A percentile compares a stretch with the other conserved stretches of the same genome.
Evolutionary conservation across 2,329 filamentous ascomycete genomes (phyloP).

Genomic region (Cytospora piceae): DNA sequence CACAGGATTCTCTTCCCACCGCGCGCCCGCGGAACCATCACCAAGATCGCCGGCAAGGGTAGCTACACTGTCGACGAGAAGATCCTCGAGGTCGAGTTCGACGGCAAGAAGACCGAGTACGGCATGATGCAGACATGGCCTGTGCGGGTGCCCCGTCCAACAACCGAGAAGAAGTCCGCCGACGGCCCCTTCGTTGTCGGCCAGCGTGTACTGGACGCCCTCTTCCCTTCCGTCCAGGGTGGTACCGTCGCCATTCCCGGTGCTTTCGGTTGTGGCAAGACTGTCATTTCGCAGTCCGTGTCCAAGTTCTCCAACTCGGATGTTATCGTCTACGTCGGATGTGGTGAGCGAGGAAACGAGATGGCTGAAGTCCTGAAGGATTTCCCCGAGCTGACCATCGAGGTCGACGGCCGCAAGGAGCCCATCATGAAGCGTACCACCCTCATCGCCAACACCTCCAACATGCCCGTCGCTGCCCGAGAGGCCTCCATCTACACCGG

Average conservation of each 20-base stretch:
- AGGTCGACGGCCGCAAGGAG: conserved; percentile 91
- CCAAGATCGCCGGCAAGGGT: conserved; percentile 84
- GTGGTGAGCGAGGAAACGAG: conserved; percentile 94
- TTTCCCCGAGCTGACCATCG: conserved; percentile 96
- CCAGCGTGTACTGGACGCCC: conserved; percentile 91
- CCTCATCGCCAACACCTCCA: conserved; percentile 97
- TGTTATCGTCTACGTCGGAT: conserved; percentile 96
- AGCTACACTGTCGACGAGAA: conserved; percentile 94
- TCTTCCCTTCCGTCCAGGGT: conserved; percentile 95
- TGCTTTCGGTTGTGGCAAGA: conserved; percentile 98
- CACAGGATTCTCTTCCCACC: conserved; percentile 94
- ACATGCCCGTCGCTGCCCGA: conserved; percentile 98
- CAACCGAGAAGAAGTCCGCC: conserved; percentile 88
- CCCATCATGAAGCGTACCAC: conserved; percentile 99
- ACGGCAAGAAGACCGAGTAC: conserved; percentile 91
- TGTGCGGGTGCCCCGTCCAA: conserved; percentile 90
- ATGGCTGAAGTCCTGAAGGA: conserved; percentile 99
- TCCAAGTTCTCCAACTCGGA: conserved; percentile 99
- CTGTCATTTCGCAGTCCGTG: conserved; percentile 96
- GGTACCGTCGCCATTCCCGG: conserved; percentile 98
- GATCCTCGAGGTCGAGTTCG: conserved; percentile 94
- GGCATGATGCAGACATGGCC: conserved; percentile 99
- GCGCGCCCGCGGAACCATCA: conserved; percentile 88
- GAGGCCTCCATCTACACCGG: conserved; percentile 99
- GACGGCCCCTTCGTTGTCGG: conserved; percentile 93